Percentiles rank a stretch among this genome's conserved stretches.
These are phyloP conservation scores for Suhomyces pyralidae DNA, from an alignment of 805 yeast genomes.

Conservation along the genomic window DNA sequence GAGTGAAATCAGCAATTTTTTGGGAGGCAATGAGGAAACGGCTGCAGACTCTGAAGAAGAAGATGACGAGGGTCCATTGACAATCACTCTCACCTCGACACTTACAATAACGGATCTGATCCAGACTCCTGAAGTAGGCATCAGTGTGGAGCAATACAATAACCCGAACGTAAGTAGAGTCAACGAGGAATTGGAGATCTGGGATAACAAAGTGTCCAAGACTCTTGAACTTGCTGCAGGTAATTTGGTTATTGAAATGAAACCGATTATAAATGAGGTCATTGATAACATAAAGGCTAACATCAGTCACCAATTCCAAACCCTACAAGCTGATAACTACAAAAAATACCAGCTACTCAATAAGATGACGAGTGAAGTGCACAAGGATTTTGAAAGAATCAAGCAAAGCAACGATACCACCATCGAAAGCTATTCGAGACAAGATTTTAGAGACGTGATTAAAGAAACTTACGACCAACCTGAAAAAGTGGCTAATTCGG, in stretches of 20 bases:
- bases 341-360: constrained; percentile 29
- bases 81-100: constrained; percentile 6
- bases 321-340: constrained; percentile 28
- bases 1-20: not conserved
- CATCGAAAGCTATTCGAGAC: constrained; percentile 25
- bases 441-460: constrained; percentile 36
- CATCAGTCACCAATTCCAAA: constrained; percentile 24
- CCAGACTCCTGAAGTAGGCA: not conserved
- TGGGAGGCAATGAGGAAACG: not conserved
- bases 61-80: constrained; percentile 3
- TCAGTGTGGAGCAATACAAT: constrained; percentile 4
- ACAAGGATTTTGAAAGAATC: constrained; percentile 33
- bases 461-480: constrained; percentile 21
- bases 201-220: constrained; percentile 33
- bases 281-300: constrained; percentile 24
- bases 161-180: constrained; percentile 9
- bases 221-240: constrained; percentile 32
- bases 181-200: constrained; percentile 29
- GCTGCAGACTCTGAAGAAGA: not conserved
- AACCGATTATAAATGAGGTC: constrained; percentile 20
- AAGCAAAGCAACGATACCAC: constrained; percentile 14
- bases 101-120: constrained; percentile 1
- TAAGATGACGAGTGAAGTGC: constrained; percentile 26
- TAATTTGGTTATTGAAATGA: constrained; percentile 31
- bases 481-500: constrained; percentile 16